Percentiles rank a stretch among this genome's conserved stretches.
Evolutionary conservation across 2,329 filamentous ascomycete genomes (phyloP).

Genomic region (Pseudogymnoascus sp.): DNA sequence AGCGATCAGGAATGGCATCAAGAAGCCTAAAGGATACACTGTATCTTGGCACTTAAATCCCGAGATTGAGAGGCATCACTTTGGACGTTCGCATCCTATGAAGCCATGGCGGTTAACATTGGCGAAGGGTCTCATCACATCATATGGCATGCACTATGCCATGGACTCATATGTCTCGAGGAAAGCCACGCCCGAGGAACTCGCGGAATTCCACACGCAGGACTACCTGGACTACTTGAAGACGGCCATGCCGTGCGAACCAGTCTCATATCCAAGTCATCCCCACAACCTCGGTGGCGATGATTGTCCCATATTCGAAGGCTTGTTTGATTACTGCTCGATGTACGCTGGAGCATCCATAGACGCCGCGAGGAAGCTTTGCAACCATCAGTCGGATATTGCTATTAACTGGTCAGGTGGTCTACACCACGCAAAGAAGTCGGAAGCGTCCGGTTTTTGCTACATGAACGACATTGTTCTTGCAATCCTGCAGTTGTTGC

Average conservation of each 20-base stretch:
- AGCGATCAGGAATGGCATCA: slow-evolving; percentile 56
- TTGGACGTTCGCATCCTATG: slow-evolving; percentile 96
- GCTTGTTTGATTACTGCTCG: slow-evolving; percentile 89
- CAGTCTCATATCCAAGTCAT: slow-evolving; percentile 47
- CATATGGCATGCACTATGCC: slow-evolving; percentile 90
- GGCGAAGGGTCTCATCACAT: slow-evolving; percentile 88
- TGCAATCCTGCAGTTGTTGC: slow-evolving; percentile 79
- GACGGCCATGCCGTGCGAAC: slow-evolving; percentile 59
- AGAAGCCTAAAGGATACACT: slow-evolving; percentile 73
- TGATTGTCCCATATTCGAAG: slow-evolving; percentile 94
- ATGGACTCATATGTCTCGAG: slow-evolving; percentile 92
- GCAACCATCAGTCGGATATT: slow-evolving; percentile 81
- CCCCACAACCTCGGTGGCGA: slow-evolving; percentile 83
- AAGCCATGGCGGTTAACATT: slow-evolving; percentile 96
- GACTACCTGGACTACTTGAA: slow-evolving; percentile 89
- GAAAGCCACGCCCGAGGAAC: slow-evolving; percentile 77
- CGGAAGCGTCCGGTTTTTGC: slow-evolving; percentile 91
- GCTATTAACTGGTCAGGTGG: slow-evolving; percentile 97
- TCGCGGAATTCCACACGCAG: slow-evolving; percentile 74
- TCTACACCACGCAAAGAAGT: slow-evolving; percentile 91
- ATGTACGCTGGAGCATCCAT: slow-evolving; percentile 86
- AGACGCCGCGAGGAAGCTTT: slow-evolving; percentile 83
- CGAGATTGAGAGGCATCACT: slow-evolving; percentile 92
- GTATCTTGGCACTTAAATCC: slow-evolving; percentile 96
- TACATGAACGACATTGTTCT: slow-evolving; percentile 99